These are phyloP conservation scores for Pseudocercospora fijiensis DNA, from an alignment of 2,329 filamentous ascomycete species.

Conservation along the genomic window DNA sequence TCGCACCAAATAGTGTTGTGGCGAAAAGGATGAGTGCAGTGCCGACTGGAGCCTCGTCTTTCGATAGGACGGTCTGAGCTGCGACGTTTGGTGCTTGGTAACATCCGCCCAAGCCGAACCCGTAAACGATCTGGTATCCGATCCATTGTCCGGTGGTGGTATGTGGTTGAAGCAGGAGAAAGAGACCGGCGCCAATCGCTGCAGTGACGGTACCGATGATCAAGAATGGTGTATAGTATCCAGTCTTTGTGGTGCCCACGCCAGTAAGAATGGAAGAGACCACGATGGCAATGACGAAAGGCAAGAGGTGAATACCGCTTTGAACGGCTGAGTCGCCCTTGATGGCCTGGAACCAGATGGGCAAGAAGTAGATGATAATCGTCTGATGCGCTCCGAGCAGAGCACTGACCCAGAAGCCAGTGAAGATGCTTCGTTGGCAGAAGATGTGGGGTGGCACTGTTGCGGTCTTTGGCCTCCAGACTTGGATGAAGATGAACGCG, in stretches of 20 bases:
- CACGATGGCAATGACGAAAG: conserved; percentile 42
- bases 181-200: conserved; percentile 41
- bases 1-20: conserved; percentile 45
- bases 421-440: conserved; percentile 6
- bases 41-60: conserved; percentile 41
- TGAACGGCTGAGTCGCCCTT: conserved; percentile 46
- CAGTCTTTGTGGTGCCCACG: conserved; percentile 41
- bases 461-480: conserved; percentile 44
- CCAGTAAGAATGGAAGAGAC: conserved; percentile 45
- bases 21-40: conserved; percentile 44
- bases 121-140: conserved; percentile 37
- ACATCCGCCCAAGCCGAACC: conserved; percentile 32
- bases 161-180: conserved; percentile 28
- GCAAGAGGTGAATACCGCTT: conserved; percentile 50
- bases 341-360: conserved; percentile 52
- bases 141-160: conserved; percentile 35
- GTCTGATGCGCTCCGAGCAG: conserved; percentile 7
- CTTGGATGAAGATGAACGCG: conserved; percentile 44
- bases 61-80: conserved; percentile 23
- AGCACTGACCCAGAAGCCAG: conserved; percentile 5
- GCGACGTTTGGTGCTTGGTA: conserved; percentile 38
- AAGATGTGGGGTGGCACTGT: conserved; percentile 3
- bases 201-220: conserved; percentile 43
- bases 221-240: conserved; percentile 54
- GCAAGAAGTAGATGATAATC: conserved; percentile 28